These are phyloP conservation scores for Ceratocystis cacaofunesta DNA, from an alignment of 2,329 filamentous ascomycete genomes.

Conservation along the genomic window DNA sequence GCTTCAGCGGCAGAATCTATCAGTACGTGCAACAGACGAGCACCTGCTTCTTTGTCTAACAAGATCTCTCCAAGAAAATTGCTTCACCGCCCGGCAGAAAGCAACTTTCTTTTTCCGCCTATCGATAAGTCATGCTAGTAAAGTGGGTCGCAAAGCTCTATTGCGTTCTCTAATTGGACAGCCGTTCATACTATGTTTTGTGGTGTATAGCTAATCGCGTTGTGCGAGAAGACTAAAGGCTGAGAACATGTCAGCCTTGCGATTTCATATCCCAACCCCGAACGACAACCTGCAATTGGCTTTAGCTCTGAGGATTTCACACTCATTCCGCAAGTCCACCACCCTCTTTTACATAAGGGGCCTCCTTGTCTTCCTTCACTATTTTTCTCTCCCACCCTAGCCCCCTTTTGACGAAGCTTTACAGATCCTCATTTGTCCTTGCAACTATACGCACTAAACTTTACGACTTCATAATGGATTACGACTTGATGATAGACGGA, in stretches of 20 bases:
- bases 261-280: neutral
- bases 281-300: neutral
- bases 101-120: conserved; percentile 9
- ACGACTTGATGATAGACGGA: conserved; percentile 46
- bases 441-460: neutral
- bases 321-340: neutral
- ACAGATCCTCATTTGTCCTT: conserved; percentile 2
- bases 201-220: neutral
- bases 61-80: conserved; percentile 13
- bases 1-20: neutral
- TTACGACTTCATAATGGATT: conserved; percentile 32
- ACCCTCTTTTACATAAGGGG: neutral
- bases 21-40: neutral
- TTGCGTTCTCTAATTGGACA: neutral
- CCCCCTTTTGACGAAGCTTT: neutral
- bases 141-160: neutral
- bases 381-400: neutral
- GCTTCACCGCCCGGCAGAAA: conserved; percentile 17
- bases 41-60: neutral
- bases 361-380: neutral
- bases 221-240: neutral
- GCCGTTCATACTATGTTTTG: neutral
- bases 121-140: conserved; percentile 8
- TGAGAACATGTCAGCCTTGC: conserved; percentile 4
- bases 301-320: neutral